Evolutionary conservation across 306 rosid species (phyloP).

Genomic region (Prunus kanzakura): DNA sequence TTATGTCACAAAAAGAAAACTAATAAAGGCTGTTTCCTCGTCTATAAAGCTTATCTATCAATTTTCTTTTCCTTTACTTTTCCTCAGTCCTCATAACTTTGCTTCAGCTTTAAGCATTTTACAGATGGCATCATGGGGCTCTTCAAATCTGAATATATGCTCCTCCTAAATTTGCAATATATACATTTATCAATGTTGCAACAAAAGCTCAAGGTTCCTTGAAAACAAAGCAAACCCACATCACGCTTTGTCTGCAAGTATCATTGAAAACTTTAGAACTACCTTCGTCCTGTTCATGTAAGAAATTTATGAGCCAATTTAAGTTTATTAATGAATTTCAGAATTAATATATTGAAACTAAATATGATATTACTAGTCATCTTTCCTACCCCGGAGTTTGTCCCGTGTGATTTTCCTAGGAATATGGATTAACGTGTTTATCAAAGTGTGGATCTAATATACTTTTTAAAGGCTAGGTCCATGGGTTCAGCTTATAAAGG

Average conservation of each 20-base stretch:
- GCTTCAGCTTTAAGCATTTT: slow-evolving; percentile 11
- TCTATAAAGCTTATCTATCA: neutral
- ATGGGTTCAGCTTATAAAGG: too few species aligned
- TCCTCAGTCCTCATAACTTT: neutral
- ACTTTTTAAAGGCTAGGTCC: too few species aligned
- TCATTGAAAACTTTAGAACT: neutral
- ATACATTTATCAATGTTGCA: neutral
- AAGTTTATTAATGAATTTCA: too few species aligned
- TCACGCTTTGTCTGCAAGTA: neutral
- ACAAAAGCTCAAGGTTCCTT: neutral
- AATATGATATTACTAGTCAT: too few species aligned
- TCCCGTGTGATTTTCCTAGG: too few species aligned
- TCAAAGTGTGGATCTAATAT: too few species aligned
- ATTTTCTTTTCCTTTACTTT: slow-evolving; percentile 3
- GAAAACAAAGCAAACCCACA: neutral
- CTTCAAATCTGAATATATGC: slow-evolving; percentile 8
- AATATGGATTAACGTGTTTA: too few species aligned
- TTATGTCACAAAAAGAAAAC: neutral
- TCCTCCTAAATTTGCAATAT: neutral
- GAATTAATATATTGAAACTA: too few species aligned
- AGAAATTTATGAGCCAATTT: too few species aligned
- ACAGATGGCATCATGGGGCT: slow-evolving; percentile 8
- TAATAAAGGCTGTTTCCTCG: neutral
- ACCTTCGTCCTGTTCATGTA: too few species aligned
- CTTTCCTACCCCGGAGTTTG: too few species aligned